Percentiles rank a stretch among this genome's conserved stretches.
These are phyloP conservation scores for Cercospora sp. DNA, from an alignment of 2,329 filamentous ascomycete genomes.

Conservation along the genomic window DNA sequence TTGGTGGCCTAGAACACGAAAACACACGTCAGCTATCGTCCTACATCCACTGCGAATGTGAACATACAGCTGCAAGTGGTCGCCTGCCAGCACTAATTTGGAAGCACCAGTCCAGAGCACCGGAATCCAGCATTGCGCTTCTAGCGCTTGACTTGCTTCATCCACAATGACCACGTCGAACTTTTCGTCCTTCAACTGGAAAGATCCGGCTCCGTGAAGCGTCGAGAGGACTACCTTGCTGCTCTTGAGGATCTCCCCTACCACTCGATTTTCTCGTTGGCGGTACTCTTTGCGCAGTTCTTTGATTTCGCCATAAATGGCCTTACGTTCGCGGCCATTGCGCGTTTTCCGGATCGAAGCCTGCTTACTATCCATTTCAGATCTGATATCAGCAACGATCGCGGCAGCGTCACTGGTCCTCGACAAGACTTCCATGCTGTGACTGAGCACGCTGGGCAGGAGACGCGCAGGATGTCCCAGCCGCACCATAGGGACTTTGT, in stretches of 20 bases:
- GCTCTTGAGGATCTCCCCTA: conserved; percentile 69
- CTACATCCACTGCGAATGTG: conserved; percentile 46
- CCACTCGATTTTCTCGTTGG: conserved; percentile 78
- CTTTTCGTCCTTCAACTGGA: conserved; percentile 72
- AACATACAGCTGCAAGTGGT: conserved; percentile 74
- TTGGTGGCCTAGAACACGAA: conserved; percentile 54
- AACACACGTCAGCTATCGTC: conserved; percentile 4
- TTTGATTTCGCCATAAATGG: conserved; percentile 81
- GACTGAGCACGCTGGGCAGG: conserved; percentile 80
- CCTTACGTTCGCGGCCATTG: conserved; percentile 73
- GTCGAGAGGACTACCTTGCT: conserved; percentile 91
- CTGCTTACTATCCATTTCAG: conserved; percentile 91
- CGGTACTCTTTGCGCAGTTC: conserved; percentile 81
- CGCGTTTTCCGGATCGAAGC: conserved; percentile 84
- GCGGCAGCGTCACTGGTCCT: conserved; percentile 84
- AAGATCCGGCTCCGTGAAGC: conserved; percentile 85
- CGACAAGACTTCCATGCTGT: conserved; percentile 88
- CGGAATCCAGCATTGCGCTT: conserved; percentile 96
- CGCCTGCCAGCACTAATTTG: conserved; percentile 88
- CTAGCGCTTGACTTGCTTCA: conserved; percentile 91
- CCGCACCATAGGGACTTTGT: conserved; percentile 82
- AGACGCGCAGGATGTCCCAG: conserved; percentile 91
- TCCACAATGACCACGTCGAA: conserved; percentile 97
- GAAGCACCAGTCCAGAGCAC: conserved; percentile 64
- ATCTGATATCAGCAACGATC: conserved; percentile 85